These are phyloP conservation scores for Aspergillus versicolor DNA, from an alignment of 2,329 filamentous ascomycete species.

Conservation along the genomic window DNA sequence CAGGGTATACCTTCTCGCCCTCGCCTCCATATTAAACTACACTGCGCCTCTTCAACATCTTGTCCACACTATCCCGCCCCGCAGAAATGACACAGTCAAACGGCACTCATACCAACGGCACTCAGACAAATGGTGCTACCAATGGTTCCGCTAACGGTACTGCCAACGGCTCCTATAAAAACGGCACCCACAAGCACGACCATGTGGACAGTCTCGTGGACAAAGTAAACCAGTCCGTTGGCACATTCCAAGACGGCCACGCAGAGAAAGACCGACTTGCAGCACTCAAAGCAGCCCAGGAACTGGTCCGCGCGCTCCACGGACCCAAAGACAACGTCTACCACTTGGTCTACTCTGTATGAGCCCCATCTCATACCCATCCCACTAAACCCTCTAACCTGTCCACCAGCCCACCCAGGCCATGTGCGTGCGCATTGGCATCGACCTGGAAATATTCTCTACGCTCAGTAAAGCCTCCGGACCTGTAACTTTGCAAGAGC, in stretches of 20 bases:
- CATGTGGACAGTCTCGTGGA: not conserved
- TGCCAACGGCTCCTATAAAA: not conserved
- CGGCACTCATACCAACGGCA: not conserved
- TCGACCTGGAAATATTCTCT: slow-evolving; percentile 19
- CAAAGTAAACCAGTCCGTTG: not conserved
- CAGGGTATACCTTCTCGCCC: too few species aligned
- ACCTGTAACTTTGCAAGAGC: slow-evolving; percentile 7
- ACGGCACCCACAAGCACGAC: not conserved
- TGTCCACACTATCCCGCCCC: too few species aligned
- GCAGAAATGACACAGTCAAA: too few species aligned
- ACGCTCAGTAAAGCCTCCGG: slow-evolving; percentile 6
- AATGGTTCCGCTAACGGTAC: too few species aligned
- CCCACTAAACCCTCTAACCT: not conserved
- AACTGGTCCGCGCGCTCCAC: slow-evolving; percentile 6
- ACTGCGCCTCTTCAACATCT: too few species aligned
- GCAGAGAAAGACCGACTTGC: slow-evolving; percentile 6
- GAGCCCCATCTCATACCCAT: not conserved
- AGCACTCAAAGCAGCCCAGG: slow-evolving; percentile 10
- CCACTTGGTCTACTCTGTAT: slow-evolving; percentile 14
- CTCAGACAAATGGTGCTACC: not conserved
- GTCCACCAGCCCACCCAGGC: slow-evolving; percentile 13
- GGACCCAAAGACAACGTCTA: slow-evolving; percentile 12
- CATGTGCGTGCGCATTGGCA: slow-evolving; percentile 15
- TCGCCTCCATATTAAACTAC: too few species aligned
- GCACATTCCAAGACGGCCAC: not conserved